Evolutionary conservation across 2,329 filamentous ascomycete species (phyloP), one percentile per base, ranked within the genome.

Genomic region (Coniochaeta sp.): DNA sequence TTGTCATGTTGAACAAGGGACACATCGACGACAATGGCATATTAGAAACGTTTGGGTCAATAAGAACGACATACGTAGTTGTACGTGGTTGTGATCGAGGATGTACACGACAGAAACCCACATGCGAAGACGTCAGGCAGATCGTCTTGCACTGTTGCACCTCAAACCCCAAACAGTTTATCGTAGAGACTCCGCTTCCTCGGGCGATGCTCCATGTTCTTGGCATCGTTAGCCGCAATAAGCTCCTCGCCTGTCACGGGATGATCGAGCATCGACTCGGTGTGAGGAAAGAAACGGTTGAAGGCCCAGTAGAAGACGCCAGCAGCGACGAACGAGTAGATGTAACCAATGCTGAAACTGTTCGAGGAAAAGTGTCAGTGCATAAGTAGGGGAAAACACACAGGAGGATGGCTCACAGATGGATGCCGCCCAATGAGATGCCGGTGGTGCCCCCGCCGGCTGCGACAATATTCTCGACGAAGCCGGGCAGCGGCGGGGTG

Each of bases 391-490:
- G n/a, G 38, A 42, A 19, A 16, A 42, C 14, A 42, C 14, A 42
- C 12, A 16, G 38, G 38, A 19, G 54, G 54, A 34, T 22, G 8
- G n/a, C 56, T 58, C 26, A 58, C 56, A 58, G 56, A 19, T 58
- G 32, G 6, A 40, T n/a, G 30, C 56, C 56, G n/a, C 38, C 56
- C 10, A 28, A 4, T 3, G 56, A 58, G 19, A 58, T 38, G 22
- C 36, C 56, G 19, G 56, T 58, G 2, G 34, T 24, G 36, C 56
- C 56, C 8, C 36, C 38, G 36, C 36, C 56, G 10, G 56, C 34
- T 58, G 22, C 34, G 36, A 58, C 56, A 28, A 58, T 58, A 36
- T 58, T 58, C 32, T 58, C 56, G 56, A 58, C 38, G 36, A 58
- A 58, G 36, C 56, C 56, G 24, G 56, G 56, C 9, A 58, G 56